Conservation (phyloP, 257 asterid species). For the Mitragyna speciosa region DNA sequence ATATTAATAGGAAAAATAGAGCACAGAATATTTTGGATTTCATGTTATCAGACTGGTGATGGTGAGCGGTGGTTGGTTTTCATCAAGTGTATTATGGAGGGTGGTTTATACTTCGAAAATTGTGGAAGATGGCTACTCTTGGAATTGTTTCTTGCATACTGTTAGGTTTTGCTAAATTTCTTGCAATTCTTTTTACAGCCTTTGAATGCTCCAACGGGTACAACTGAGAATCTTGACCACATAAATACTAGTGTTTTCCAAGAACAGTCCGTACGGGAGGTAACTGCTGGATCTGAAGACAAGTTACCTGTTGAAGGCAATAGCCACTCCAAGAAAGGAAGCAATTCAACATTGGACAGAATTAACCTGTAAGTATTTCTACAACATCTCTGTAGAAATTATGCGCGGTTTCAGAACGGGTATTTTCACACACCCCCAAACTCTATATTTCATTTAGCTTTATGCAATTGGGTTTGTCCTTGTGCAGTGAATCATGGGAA, state of each 20-base stretch:
- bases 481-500: conserved; percentile 62
- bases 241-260: conserved; percentile 10
- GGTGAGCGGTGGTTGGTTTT: not conserved
- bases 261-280: conserved; percentile 28
- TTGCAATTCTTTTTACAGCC: conserved; percentile 15
- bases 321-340: conserved; percentile 32
- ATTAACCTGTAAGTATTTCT: conserved; percentile 56
- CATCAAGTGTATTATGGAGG: not conserved
- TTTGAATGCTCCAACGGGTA: not conserved
- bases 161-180: conserved; percentile 9
- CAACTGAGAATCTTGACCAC: conserved; percentile 2
- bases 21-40: not conserved
- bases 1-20: not conserved
- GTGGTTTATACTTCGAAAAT: not conserved
- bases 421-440: not conserved
- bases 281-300: conserved; percentile 25
- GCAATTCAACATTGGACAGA: conserved; percentile 48
- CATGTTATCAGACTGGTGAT: not conserved
- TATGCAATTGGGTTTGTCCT: not conserved
- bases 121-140: not conserved
- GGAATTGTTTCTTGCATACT: not conserved
- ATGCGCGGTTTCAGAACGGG: not conserved
- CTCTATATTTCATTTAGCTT: not conserved
- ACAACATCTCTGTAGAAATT: not conserved
- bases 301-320: conserved; percentile 25